phyloP scores from a whole-genome alignment of 495 filamentous ascomycete genomes.

The Cercophora sp. region DNA sequence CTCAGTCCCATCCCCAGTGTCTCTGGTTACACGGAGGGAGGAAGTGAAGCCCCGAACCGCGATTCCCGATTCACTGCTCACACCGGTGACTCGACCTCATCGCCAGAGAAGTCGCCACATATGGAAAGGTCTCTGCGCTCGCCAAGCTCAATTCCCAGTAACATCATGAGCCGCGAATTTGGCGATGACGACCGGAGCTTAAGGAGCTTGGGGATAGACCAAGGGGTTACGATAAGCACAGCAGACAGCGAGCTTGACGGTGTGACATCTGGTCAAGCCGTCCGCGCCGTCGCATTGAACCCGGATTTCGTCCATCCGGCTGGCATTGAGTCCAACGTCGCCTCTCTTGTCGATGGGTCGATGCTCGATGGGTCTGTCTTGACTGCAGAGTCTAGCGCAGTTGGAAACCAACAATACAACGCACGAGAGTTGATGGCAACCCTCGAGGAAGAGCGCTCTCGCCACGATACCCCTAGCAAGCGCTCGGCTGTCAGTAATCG shows the following conservation, averaged over 20 bases:
- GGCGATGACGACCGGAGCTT: constrained; percentile 36
- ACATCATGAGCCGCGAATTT: constrained; percentile 39
- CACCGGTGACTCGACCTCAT: constrained; percentile 41
- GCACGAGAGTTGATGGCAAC: constrained; percentile 36
- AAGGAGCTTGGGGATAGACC: constrained; percentile 47
- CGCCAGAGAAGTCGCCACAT: constrained; percentile 32
- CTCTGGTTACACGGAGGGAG: constrained; percentile 62
- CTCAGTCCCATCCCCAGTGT: constrained; percentile 87
- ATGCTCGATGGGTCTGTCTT: constrained; percentile 75
- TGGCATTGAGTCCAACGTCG: constrained; percentile 83
- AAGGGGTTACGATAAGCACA: constrained; percentile 57
- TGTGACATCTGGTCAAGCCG: constrained; percentile 60
- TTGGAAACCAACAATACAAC: constrained; percentile 28
- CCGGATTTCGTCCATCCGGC: constrained; percentile 68
- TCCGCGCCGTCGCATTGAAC: constrained; percentile 65
- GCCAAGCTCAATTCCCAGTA: constrained; percentile 35
- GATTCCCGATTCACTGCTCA: constrained; percentile 47
- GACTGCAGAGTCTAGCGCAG: constrained; percentile 45
- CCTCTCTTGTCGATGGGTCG: constrained; percentile 80
- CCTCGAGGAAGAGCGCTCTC: constrained; percentile 25
- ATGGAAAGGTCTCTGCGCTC: constrained; percentile 34
- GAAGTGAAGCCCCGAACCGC: constrained; percentile 45
- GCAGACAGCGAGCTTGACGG: constrained; percentile 66
- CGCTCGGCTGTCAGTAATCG: constrained; percentile 30
- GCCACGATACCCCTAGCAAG: constrained; percentile 34